Conservation (phyloP, 2,329 filamentous ascomycete genomes). For the Helotiales sp. region DNA sequence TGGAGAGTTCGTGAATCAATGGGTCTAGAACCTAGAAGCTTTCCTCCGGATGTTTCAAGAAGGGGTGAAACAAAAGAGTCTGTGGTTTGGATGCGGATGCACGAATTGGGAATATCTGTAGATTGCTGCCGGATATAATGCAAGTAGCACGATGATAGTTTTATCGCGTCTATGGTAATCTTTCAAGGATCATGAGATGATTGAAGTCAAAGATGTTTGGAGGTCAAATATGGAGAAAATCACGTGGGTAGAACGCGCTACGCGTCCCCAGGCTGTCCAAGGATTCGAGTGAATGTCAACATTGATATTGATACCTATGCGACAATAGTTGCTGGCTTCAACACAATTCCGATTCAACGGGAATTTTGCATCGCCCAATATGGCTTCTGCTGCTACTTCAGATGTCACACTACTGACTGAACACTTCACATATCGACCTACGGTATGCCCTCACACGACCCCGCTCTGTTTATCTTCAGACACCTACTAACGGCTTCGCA, state of each 20-base stretch:
- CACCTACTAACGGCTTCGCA: conserved; percentile 38
- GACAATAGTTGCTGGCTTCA: no score
- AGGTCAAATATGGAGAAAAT: neutral
- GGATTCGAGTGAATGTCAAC: neutral
- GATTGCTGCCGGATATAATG: neutral
- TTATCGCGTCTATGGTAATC: neutral
- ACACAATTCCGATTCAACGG: no score
- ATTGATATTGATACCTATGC: no score
- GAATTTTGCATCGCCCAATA: no score
- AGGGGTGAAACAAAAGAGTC: conserved; percentile 2
- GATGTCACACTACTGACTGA: conserved; percentile 77
- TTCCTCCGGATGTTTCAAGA: conserved; percentile 1
- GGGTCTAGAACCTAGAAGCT: neutral
- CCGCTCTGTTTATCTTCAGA: neutral
- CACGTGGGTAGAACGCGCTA: neutral
- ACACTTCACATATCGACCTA: conserved; percentile 91
- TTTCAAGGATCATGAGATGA: neutral
- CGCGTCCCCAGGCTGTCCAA: neutral
- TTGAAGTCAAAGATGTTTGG: neutral
- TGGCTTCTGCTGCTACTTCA: conserved; percentile 29
- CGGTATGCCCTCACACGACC: conserved; percentile 56
- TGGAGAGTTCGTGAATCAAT: neutral
- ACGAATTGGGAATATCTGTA: neutral
- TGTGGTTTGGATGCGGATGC: neutral
- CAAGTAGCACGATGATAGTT: neutral